Evolutionary conservation across 768 basidiomycete genomes (phyloP), one percentile per base, ranked within the genome.

Genomic region (Russula abietina): DNA sequence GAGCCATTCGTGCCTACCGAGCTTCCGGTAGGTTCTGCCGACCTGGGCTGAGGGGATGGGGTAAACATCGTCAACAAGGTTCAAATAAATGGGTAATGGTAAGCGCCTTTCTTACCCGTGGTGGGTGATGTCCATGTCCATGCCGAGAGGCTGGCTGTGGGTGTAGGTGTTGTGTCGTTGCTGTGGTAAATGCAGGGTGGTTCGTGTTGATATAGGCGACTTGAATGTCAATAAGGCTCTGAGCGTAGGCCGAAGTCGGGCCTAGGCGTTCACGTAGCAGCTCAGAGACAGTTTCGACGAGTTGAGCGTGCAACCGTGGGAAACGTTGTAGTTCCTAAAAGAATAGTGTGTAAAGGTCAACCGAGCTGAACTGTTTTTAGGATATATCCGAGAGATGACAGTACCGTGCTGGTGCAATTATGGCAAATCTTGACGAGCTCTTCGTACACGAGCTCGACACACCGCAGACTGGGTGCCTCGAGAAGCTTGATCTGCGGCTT

Each of bases 121-220:
- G 78, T 0, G 80, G 71, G 54, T 73, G 72, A 51, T 73, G 74
- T 26, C 78, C 77, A 69, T 75, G 79, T 50, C 81, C 56, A 78
- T 28, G 71, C 68, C 73, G 79, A 70, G 28, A 73, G 65, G 19
- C 73, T 71, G 32, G 76, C 73, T 57, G 83, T 78, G 67, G 83
- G 80, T 56, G 84, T 80, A 62, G 84, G 83, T 11, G 79, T 71
- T 48, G 88, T 83, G 54, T 55, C 39, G 90, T 89, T 11, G 90
- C 89, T 22, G 88, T 80, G 60, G 95, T 87, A 75, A 98, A 98
- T 36, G 91, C 83, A 7, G 97, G 97, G 72, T 99, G 97, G 73
- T 98, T 98, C 60, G 95, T 98, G 74, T 99, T 99, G 80, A 99
- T 98, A 72, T 99, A 99, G 12, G 97, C 95, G 1, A 93, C 93